Percentiles rank a stretch among this genome's conserved stretches.
phyloP scores from a whole-genome alignment of 192 early-diverging fungal genomes.

The Podila epigama region DNA sequence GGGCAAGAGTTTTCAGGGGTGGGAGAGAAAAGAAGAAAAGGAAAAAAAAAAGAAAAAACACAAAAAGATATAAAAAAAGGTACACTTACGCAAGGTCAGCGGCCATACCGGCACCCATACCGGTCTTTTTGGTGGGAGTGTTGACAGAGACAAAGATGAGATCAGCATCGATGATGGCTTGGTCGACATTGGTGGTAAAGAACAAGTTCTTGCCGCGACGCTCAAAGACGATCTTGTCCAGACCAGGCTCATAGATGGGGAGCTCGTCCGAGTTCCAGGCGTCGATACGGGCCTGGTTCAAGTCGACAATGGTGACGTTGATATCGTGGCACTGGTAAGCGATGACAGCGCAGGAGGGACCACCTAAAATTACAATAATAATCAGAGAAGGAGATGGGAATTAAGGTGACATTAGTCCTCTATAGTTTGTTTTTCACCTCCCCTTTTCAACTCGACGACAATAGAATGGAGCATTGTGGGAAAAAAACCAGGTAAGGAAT shows the following conservation, averaged over 20 bases:
- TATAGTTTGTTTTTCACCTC: background rate
- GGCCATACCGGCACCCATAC: constrained; percentile 81
- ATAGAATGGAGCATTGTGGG: background rate
- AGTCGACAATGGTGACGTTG: constrained; percentile 92
- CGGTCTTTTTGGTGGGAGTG: constrained; percentile 85
- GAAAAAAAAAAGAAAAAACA: background rate
- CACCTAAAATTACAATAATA: constrained; percentile 61
- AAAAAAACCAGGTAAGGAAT: background rate
- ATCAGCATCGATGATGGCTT: constrained; percentile 79
- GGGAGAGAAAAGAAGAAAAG: too few relatives aligned
- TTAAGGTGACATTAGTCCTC: background rate
- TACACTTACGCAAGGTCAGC: constrained; percentile 80
- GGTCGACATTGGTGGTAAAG: constrained; percentile 86
- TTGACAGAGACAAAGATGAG: constrained; percentile 94
- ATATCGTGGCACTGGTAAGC: constrained; percentile 87
- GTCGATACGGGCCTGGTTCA: constrained; percentile 78
- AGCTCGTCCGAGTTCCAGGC: constrained; percentile 91
- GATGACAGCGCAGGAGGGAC: constrained; percentile 93
- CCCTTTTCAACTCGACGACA: background rate
- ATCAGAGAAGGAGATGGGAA: background rate
- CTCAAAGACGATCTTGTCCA: constrained; percentile 82
- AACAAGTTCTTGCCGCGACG: constrained; percentile 84
- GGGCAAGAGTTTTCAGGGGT: too few relatives aligned
- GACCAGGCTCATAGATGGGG: constrained; percentile 93
- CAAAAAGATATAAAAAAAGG: background rate